Base-by-base conservation (phyloP, 2,329 filamentous ascomycete genomes). In the Coniochaeta sp. region DNA sequence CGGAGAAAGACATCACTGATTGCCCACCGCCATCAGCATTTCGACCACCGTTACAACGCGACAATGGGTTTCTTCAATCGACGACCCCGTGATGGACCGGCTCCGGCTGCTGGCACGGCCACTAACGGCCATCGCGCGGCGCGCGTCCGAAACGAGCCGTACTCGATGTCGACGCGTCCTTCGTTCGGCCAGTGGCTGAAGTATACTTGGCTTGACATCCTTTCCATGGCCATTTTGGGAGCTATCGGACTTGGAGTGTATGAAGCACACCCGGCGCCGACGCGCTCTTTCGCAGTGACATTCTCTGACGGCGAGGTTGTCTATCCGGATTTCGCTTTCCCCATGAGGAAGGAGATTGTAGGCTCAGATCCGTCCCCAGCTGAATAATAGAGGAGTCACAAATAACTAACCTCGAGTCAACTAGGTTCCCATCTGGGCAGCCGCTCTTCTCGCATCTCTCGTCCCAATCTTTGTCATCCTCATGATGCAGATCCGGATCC, bases 101-200 rank as follows among this genome's bases (percentile, higher is more conserved):
- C 59, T 14, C 47, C 57, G 3, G 59, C 59, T 10, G 34, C 61
- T 22, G 55, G 60, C n/a, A 57, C 38, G 8, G 47, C 58, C 55
- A 50, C 55, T 40, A 57, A 55, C 58, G 47, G 59, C 36, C 58
- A 54, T 38, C 54, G 44, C 55, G 55, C 42, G 36, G 59, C 40
- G 24, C 58, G 52, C 38, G 56, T 55, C 54, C 54, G 55, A 58
- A 55, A 50, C 36, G 59, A 65, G 52, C 60, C 65, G 4, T 67
- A 69, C 59, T 63, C 66, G 26, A 70, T 70, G 68, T 56, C 63
- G 2, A 63, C 61, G 4, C 75, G 81, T 12, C 87, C 87, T 2
- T 80, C 75, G 1, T 88, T 90, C 64, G 86, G 87, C 3, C 85
- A 88, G 68, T 90, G 88, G 88, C 70, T 89, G 64, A 89, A 87